Conservation (phyloP, 208 protist species). For the Wallacemonas sp. region DNA sequence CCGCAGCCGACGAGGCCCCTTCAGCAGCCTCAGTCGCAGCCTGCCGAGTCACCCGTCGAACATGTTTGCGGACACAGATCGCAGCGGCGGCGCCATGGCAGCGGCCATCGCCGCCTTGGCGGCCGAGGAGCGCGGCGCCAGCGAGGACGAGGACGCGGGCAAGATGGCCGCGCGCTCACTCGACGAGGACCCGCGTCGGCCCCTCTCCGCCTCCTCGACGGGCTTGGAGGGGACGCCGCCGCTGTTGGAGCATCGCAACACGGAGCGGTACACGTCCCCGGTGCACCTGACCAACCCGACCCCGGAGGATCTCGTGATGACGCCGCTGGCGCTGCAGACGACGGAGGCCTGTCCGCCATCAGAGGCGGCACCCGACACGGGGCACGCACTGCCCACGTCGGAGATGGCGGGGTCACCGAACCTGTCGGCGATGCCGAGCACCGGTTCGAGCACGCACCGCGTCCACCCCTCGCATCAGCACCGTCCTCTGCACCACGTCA, state of each 20-base stretch:
- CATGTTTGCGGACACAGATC: constrained; percentile 3
- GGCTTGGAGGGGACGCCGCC: not conserved
- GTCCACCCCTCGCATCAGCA: not conserved
- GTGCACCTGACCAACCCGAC: not conserved
- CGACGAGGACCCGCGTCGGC: no score
- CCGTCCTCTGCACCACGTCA: not conserved
- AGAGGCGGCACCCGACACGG: no score
- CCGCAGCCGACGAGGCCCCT: constrained; percentile 3
- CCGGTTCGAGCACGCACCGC: not conserved
- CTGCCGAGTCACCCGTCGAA: constrained; percentile 1
- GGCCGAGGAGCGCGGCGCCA: no score
- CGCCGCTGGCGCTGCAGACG: not conserved
- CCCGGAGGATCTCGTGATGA: not conserved
- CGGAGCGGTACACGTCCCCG: not conserved
- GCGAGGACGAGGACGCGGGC: no score
- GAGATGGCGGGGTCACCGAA: no score
- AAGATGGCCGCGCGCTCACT: no score
- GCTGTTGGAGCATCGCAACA: not conserved
- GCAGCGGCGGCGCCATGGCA: not conserved
- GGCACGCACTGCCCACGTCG: no score
- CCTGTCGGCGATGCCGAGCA: no score
- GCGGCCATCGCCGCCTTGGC: not conserved
- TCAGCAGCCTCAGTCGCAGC: constrained; percentile 10
- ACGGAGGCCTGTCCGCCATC: not conserved
- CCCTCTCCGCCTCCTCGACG: not conserved